Evolutionary conservation across 768 basidiomycete species (phyloP).

Genomic region (Mycena indigotica): DNA sequence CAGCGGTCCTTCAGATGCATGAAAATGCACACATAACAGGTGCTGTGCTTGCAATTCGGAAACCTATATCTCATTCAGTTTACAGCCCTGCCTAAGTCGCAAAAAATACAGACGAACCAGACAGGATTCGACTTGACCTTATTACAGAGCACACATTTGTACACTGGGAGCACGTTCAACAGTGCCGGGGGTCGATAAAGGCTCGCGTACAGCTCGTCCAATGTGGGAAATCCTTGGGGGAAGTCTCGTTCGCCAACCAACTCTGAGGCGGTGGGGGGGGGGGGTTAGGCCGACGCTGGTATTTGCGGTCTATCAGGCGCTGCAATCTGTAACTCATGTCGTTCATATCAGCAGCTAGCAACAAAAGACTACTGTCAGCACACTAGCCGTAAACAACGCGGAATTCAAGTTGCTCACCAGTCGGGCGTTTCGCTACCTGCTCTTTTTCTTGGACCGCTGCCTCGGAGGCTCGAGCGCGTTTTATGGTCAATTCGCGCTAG

Average conservation of each 20-base stretch:
- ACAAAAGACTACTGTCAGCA: too few species aligned
- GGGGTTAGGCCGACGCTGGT: background rate
- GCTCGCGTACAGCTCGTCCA: background rate
- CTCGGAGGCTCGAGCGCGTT: too few species aligned
- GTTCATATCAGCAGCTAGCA: too few species aligned
- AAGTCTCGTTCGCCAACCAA: background rate
- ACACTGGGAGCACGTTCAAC: background rate
- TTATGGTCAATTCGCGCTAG: too few species aligned
- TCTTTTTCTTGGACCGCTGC: too few species aligned
- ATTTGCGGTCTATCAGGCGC: background rate
- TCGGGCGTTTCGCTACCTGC: too few species aligned
- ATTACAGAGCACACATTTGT: background rate
- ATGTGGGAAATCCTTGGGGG: background rate
- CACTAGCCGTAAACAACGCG: too few species aligned
- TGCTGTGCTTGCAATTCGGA: background rate
- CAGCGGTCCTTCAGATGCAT: background rate
- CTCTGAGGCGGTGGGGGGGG: background rate
- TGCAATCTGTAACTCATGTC: background rate
- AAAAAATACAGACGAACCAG: too few species aligned
- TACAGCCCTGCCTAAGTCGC: too few species aligned
- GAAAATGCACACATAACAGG: background rate
- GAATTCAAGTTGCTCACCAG: too few species aligned
- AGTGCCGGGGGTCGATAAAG: background rate
- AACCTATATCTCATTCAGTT: too few species aligned
- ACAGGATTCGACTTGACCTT: background rate